Base-by-base conservation (phyloP, 192 early-diverging fungal species). In the Podochytrium sp. region DNA sequence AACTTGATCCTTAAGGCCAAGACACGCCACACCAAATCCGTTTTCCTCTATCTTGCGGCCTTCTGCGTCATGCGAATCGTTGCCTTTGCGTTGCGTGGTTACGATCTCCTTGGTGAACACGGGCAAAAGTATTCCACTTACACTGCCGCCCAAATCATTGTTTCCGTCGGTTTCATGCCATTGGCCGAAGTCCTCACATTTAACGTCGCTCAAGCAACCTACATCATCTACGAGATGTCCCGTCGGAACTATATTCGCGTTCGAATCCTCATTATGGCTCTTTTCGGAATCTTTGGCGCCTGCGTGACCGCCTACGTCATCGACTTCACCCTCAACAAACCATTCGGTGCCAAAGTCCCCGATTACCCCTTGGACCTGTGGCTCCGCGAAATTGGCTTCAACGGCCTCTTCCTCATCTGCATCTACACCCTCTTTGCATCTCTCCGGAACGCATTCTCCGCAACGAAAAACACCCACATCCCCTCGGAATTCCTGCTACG, bases 281-380 rank as follows among this genome's bases (percentile, higher is more conserved):
- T 53, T 2, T 69, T 69, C 27, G 49, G 25, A 14, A 14, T 53
- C 12, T 69, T 69, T 69, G 47, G 16, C 10, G 34, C 34, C 6
- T 69, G 49, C 32, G 33, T 69, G 23, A 37, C 35, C 14, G 51
- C 51, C 12, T 69, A 34, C 37, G 66, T 55, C 6, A 34, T 55
- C 27, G 66, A 69, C 55, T 69, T 69, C 66, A 69, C 66, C 10
- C 6, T 55, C 16, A 69, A 69, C 66, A 69, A 69, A 33, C 30
- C 47, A 37, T 69, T 69, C 27, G 66, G 66, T 3, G 20, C 27
- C 32, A 34, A 69, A 33, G 66, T 35, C n/a, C 51, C 25, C 18
- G 64, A 66, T 30, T 55, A 69, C 34, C 10, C 43, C 3, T 20
- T 23, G 30, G 66, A 69, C 35, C 18, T 69, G 4, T 27, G 33